phyloP scores from a whole-genome alignment of 805 yeast genomes.

The Babjeviella inositovora region DNA sequence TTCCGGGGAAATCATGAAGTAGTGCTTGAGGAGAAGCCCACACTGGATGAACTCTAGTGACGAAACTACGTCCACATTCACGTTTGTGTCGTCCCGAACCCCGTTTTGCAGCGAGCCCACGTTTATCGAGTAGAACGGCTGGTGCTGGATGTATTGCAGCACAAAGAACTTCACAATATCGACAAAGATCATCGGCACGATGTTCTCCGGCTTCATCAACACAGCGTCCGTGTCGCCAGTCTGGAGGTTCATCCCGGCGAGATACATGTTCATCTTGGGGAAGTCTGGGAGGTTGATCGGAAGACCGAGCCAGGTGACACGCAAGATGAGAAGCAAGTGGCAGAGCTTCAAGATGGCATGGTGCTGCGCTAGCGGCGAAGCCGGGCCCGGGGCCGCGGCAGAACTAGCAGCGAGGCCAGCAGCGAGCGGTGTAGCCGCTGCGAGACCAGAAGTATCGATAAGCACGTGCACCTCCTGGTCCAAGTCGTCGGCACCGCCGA shows the following conservation, averaged over 20 bases:
- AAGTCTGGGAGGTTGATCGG: conserved; percentile 25
- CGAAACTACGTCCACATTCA: conserved; percentile 23
- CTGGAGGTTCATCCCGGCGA: conserved; percentile 11
- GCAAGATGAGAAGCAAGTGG: conserved; percentile 31
- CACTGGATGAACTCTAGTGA: conserved; percentile 39
- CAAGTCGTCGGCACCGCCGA: conserved; percentile 20
- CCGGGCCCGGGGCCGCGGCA: too few species aligned
- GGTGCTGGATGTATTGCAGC: too few species aligned
- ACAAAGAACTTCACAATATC: conserved; percentile 28
- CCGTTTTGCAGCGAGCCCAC: too few species aligned
- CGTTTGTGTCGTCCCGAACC: too few species aligned
- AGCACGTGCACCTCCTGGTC: conserved; percentile 8
- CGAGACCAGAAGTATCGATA: too few species aligned
- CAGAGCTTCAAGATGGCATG: too few species aligned
- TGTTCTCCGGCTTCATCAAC: conserved; percentile 20
- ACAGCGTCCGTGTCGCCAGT: conserved; percentile 6
- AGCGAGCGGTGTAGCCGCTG: too few species aligned
- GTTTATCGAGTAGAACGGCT: too few species aligned
- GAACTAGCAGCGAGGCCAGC: too few species aligned
- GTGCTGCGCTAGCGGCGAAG: too few species aligned
- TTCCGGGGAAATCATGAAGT: conserved; percentile 41
- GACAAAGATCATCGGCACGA: conserved; percentile 19
- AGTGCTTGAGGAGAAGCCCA: conserved; percentile 37
- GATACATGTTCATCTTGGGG: too few species aligned
- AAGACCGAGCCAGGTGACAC: conserved; percentile 39